Evolutionary conservation across 257 asterid genomes (phyloP).

Genomic region (Agastache rugosa): DNA sequence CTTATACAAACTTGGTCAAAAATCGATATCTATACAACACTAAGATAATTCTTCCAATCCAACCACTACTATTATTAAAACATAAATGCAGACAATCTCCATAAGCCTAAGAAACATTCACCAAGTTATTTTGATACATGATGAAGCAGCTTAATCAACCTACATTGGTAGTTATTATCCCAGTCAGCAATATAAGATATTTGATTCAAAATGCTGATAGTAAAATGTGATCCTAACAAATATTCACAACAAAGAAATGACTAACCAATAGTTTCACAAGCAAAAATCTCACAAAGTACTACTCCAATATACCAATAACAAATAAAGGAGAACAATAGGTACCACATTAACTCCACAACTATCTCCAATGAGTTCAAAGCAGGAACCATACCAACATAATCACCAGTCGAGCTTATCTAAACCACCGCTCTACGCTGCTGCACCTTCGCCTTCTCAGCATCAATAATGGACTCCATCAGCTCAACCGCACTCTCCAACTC

Average conservation of each 20-base stretch:
- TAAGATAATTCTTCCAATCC: not conserved
- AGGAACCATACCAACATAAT: constrained; percentile 31
- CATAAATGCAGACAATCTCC: not conserved
- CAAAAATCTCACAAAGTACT: constrained; percentile 3
- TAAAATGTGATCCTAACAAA: constrained; percentile 9
- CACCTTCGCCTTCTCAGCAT: constrained; percentile 96
- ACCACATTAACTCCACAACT: constrained; percentile 5
- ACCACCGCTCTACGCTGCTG: constrained; percentile 60
- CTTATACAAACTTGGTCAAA: not conserved
- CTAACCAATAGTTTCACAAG: constrained; percentile 4
- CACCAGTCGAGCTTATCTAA: constrained; percentile 32
- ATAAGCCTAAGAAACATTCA: not conserved
- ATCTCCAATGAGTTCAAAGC: constrained; percentile 5
- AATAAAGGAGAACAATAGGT: not conserved
- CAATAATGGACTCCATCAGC: constrained; percentile 79
- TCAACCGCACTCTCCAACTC: constrained; percentile 77
- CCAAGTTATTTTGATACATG: not conserved
- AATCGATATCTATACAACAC: not conserved
- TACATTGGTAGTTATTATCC: constrained; percentile 5
- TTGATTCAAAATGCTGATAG: not conserved
- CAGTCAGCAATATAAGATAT: not conserved
- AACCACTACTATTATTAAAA: not conserved
- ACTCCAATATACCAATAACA: not conserved
- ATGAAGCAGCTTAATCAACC: constrained; percentile 6
- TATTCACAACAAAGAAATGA: not conserved